These are phyloP conservation scores for Pichia sp. DNA, from an alignment of 1,139 yeast species.

Conservation along the genomic window DNA sequence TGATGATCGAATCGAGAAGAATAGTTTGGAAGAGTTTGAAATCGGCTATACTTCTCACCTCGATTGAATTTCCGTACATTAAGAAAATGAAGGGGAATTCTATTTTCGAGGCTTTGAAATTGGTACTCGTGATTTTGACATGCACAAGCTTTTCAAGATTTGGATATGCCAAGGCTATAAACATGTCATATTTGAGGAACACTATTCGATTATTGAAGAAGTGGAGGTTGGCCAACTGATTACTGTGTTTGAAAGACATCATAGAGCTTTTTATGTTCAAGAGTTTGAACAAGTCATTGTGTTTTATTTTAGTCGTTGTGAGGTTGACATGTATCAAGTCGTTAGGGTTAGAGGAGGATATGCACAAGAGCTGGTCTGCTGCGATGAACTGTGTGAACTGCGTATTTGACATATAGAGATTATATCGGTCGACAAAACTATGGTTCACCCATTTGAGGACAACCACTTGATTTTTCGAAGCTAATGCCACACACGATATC, in stretches of 20 bases:
- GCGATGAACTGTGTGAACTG: slow-evolving; percentile 1
- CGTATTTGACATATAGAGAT: slow-evolving; percentile 15
- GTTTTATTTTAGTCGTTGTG: slow-evolving; percentile 10
- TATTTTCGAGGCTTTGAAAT: slow-evolving; percentile 36
- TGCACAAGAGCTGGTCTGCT: slow-evolving; percentile 10
- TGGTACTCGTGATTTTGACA: slow-evolving; percentile 14
- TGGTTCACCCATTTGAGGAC: slow-evolving; percentile 15
- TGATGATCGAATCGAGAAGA: slow-evolving; percentile 33
- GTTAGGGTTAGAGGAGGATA: slow-evolving; percentile 10
- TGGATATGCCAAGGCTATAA: slow-evolving; percentile 2
- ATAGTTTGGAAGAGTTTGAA: slow-evolving; percentile 44
- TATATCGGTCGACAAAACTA: slow-evolving; percentile 15
- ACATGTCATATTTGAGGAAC: slow-evolving; percentile 11
- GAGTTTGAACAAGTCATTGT: slow-evolving; percentile 8
- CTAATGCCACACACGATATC: slow-evolving; percentile 10
- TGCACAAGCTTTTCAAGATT: background rate
- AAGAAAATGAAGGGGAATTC: slow-evolving; percentile 48
- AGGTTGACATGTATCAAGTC: slow-evolving; percentile 15
- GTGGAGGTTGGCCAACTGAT: slow-evolving; percentile 1
- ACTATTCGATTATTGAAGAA: slow-evolving; percentile 10
- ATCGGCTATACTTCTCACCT: slow-evolving; percentile 41
- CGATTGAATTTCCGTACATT: slow-evolving; percentile 38
- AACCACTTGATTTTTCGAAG: slow-evolving; percentile 13
- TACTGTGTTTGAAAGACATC: slow-evolving; percentile 7
- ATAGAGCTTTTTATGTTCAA: slow-evolving; percentile 8